Conservation (phyloP, 2,329 filamentous ascomycete genomes). For the Sporothrix pseudoabietina region DNA sequence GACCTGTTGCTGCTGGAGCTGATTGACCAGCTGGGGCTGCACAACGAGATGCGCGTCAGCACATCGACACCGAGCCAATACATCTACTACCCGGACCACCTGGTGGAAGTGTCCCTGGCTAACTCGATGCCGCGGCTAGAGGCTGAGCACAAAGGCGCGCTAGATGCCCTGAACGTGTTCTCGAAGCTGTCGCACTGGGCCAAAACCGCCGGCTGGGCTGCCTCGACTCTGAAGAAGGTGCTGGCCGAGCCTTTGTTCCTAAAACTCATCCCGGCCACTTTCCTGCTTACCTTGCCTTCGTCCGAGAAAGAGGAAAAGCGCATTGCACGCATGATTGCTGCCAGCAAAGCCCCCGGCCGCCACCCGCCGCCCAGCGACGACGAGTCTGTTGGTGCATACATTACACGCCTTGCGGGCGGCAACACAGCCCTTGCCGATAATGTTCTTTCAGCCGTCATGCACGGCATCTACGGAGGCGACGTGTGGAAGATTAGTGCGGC, state of each 20-base stretch:
- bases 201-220: constrained; percentile 26
- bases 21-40: constrained; percentile 48
- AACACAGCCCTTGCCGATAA: constrained; percentile 66
- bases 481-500: constrained; percentile 72
- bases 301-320: not conserved
- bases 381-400: constrained; percentile 71
- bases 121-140: not conserved
- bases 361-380: constrained; percentile 58
- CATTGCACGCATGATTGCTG: constrained; percentile 32
- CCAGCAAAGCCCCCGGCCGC: constrained; percentile 39
- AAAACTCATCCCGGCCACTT: constrained; percentile 38
- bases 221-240: constrained; percentile 37
- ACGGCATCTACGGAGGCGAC: constrained; percentile 93
- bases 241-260: constrained; percentile 60
- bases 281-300: constrained; percentile 19
- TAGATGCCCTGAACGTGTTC: not conserved
- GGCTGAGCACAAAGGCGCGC: not conserved
- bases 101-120: constrained; percentile 57
- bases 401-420: constrained; percentile 55
- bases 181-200: not conserved
- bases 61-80: constrained; percentile 62
- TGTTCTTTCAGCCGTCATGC: constrained; percentile 71
- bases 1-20: constrained; percentile 70
- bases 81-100: constrained; percentile 84
- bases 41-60: constrained; percentile 56